Evolutionary conservation across 495 filamentous ascomycete genomes (phyloP).

Genomic region (Talaromyces trachyspermus): DNA sequence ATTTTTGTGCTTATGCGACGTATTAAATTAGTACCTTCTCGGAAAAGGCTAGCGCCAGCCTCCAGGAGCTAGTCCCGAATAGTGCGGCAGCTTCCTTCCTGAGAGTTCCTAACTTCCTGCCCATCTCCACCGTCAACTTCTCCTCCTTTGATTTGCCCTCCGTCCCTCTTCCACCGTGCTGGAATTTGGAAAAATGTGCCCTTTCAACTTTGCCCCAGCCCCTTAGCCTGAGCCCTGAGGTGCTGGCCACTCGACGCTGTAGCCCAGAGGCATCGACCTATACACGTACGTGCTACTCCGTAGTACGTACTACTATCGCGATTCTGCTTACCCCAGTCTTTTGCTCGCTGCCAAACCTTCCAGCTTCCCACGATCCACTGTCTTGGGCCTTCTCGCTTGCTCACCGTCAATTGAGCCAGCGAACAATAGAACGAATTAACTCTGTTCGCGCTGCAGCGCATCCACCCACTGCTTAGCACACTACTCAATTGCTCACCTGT

Average conservation of each 20-base stretch:
- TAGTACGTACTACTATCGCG: too few species aligned
- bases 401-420: slow-evolving; percentile 7
- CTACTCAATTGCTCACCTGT: slow-evolving; percentile 3
- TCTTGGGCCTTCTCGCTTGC: neutral
- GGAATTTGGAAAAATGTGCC: neutral
- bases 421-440: slow-evolving; percentile 3
- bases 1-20: too few species aligned
- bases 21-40: slow-evolving; percentile 4
- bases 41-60: too few species aligned
- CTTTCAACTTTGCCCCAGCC: neutral
- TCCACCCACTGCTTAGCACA: too few species aligned
- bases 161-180: neutral
- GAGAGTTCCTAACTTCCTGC: neutral
- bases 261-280: neutral
- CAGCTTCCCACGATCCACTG: neutral
- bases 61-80: neutral
- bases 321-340: neutral
- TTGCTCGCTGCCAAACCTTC: neutral
- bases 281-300: neutral
- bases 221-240: neutral
- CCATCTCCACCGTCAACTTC: neutral
- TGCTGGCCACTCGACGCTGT: neutral
- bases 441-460: too few species aligned
- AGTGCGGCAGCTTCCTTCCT: neutral
- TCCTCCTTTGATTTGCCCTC: slow-evolving; percentile 1